Evolutionary conservation across 2,329 filamentous ascomycete species (phyloP), one percentile per base, ranked within the genome.

Genomic region (Colletotrichum viniferum): DNA sequence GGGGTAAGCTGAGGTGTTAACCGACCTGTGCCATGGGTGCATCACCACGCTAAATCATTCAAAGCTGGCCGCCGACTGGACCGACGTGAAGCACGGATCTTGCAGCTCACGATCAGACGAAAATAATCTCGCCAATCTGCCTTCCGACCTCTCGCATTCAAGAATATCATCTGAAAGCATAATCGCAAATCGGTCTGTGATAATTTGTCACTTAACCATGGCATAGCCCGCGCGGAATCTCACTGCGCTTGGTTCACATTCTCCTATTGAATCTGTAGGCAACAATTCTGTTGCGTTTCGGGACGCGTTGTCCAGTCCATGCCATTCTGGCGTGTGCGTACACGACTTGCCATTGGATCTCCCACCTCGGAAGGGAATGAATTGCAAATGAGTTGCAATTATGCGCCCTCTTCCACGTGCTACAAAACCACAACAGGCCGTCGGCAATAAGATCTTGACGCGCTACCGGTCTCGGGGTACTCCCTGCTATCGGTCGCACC

Each of bases 51-150:
- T 69, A 63, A 55, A n/a, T 36, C 34, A 36, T 13, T 60, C 28
- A 24, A 16, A 24, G 67, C 67, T 38, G n/a, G 26, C 6, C 55
- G 38, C 26, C 67, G 36, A 32, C 61, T 43, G 61, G 58, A 62
- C 67, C 38, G 13, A 16, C 48, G 34, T 24, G 28, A 71, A 28
- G 55, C 56, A 21, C 43, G n/a, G 43, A 34, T 48, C 34, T 24
- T 18, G 5, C 66, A 56, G 34, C 21, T 38, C 26, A 24, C 26
- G 28, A 68, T 72, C 69, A 21, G 69, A 74, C 61, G 68, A 55
- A 66, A 72, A 67, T 24, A 34, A 67, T 60, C 56, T 67, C 72
- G 72, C 61, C 36, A 71, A 71, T 63, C 69, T 62, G 26, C 38
- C 55, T 21, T 26, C 24, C 18, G 21, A 18, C 55, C 21, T 61